Conservation (phyloP, 306 rosid species). For the Cyclanthera cordifolia region DNA sequence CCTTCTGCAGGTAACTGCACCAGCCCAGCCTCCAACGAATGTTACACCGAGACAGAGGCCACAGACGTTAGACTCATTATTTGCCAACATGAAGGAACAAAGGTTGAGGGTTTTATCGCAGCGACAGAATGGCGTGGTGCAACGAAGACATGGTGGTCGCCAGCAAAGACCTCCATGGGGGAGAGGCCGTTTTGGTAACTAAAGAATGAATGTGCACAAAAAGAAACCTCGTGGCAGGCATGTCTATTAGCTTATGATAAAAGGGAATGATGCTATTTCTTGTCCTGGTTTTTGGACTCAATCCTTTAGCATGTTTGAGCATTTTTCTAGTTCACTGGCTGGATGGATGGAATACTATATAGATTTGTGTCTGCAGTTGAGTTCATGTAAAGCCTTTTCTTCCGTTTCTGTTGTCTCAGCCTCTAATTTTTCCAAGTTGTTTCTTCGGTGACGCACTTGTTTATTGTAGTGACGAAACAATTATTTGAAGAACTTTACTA, state of each 20-base stretch:
- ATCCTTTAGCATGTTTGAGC: not conserved
- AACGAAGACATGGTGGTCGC: conserved; percentile 32
- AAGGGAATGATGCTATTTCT: not conserved
- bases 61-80: conserved; percentile 65
- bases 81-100: conserved; percentile 83
- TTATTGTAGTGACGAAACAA: not conserved
- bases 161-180: conserved; percentile 51
- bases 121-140: conserved; percentile 31
- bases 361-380: not conserved
- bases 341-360: not conserved
- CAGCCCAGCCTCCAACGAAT: conserved; percentile 27
- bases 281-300: not conserved
- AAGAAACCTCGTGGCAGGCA: not conserved
- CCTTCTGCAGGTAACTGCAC: conserved; percentile 16
- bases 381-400: not conserved
- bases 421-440: not conserved
- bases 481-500: not conserved
- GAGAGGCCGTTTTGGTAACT: conserved; percentile 60
- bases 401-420: not conserved
- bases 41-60: conserved; percentile 45
- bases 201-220: not conserved
- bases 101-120: conserved; percentile 43
- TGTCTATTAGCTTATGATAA: not conserved
- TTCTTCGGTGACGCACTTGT: not conserved
- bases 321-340: not conserved